Percentiles rank a stretch among this genome's conserved stretches.
These are phyloP conservation scores for Chlamydomonas reinhardtii DNA, from an alignment of 163 green algal species.

Conservation along the genomic window DNA sequence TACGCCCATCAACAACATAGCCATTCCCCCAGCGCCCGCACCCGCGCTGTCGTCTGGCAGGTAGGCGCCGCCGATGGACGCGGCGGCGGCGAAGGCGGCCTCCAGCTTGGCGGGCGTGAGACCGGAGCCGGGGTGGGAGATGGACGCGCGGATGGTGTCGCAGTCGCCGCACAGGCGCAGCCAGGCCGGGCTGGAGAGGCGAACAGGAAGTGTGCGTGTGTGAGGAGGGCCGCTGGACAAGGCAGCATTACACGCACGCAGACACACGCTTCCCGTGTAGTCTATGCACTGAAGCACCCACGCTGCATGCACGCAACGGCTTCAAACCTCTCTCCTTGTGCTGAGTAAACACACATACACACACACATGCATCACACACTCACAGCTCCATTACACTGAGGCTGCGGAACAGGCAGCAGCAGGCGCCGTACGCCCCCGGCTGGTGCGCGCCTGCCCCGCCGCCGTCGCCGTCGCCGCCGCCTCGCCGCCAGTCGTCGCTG, in stretches of 20 bases:
- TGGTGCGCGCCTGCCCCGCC: background rate
- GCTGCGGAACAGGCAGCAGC: constrained; percentile 54
- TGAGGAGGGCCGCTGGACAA: too few species aligned
- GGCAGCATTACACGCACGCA: too few species aligned
- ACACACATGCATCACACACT: too few species aligned
- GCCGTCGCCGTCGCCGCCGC: constrained; percentile 1
- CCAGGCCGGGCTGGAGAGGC: constrained; percentile 17
- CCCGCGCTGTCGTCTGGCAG: constrained; percentile 40
- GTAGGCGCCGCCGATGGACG: constrained; percentile 42
- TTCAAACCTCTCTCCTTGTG: too few species aligned
- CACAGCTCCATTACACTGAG: constrained; percentile 51
- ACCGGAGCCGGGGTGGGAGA: background rate
- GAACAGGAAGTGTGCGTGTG: background rate
- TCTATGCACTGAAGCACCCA: too few species aligned
- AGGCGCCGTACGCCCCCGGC: constrained; percentile 21
- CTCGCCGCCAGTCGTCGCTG: background rate
- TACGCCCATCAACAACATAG: too few species aligned
- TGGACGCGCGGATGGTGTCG: constrained; percentile 5
- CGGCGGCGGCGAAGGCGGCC: constrained; percentile 45
- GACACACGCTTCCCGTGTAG: too few species aligned
- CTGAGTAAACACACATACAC: too few species aligned
- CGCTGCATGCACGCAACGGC: too few species aligned
- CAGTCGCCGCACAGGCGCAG: constrained; percentile 51
- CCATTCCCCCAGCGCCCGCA: too few species aligned
- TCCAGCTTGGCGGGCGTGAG: constrained; percentile 43